Conservation (phyloP, 2,329 filamentous ascomycete genomes). For the Parascedosporium putredinis region DNA sequence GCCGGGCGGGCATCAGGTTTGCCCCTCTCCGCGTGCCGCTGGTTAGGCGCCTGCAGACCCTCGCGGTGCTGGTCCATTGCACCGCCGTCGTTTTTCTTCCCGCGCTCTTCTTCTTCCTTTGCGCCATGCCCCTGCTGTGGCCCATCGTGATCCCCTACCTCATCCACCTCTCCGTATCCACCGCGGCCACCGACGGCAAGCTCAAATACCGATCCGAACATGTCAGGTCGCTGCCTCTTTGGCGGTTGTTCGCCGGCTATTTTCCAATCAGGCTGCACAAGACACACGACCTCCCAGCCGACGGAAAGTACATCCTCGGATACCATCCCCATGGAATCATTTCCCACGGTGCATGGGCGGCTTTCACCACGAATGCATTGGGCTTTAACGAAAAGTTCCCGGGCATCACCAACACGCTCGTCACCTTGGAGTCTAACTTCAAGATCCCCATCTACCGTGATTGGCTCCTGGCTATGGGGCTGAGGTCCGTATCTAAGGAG, state of each 20-base stretch:
- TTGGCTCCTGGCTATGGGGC: conserved; percentile 80
- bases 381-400: conserved; percentile 84
- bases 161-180: conserved; percentile 72
- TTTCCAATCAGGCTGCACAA: conserved; percentile 86
- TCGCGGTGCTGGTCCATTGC: conserved; percentile 66
- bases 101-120: conserved; percentile 80
- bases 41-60: conserved; percentile 63
- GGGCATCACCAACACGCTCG: conserved; percentile 83
- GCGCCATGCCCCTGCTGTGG: conserved; percentile 87
- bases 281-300: conserved; percentile 65
- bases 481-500: conserved; percentile 82
- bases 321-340: conserved; percentile 98
- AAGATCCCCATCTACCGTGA: conserved; percentile 88
- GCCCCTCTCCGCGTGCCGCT: conserved; percentile 69
- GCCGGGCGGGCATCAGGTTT: conserved; percentile 58
- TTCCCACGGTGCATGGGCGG: conserved; percentile 86
- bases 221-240: conserved; percentile 62
- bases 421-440: conserved; percentile 95
- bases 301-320: conserved; percentile 89
- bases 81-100: conserved; percentile 60
- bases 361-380: conserved; percentile 82
- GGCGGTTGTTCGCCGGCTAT: conserved; percentile 85
- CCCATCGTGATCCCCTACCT: conserved; percentile 67
- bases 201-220: conserved; percentile 66
- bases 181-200: conserved; percentile 63